Evolutionary conservation across 257 asterid species (phyloP).

Genomic region (Agastache rugosa): DNA sequence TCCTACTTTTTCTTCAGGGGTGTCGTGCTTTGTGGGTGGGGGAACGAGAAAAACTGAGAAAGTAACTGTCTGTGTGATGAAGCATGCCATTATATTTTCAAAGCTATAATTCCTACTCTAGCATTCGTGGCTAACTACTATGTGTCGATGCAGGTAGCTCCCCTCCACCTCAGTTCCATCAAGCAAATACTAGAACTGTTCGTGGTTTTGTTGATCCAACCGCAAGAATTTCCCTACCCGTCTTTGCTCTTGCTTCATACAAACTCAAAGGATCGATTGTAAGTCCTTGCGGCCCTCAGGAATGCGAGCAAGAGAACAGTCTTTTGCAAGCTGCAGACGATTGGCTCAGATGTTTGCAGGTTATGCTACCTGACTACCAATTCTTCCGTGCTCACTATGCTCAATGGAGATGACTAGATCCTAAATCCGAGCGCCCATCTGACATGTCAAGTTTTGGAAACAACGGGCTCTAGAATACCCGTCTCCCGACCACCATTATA

Average conservation of each 20-base stretch:
- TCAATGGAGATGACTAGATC: slow-evolving; percentile 48
- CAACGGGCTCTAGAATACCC: slow-evolving; percentile 29
- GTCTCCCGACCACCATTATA: slow-evolving; percentile 21
- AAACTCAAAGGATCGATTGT: slow-evolving; percentile 67
- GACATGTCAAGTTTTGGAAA: slow-evolving; percentile 35
- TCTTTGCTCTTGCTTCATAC: slow-evolving; percentile 80
- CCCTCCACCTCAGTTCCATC: slow-evolving; percentile 46
- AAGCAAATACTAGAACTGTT: slow-evolving; percentile 45
- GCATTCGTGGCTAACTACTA: slow-evolving; percentile 19
- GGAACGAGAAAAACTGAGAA: neutral
- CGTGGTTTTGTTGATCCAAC: slow-evolving; percentile 46
- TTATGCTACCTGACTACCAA: slow-evolving; percentile 66
- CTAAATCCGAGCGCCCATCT: slow-evolving; percentile 8
- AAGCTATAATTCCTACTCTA: neutral
- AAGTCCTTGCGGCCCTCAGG: slow-evolving; percentile 63
- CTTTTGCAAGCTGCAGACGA: slow-evolving; percentile 64
- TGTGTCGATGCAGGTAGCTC: slow-evolving; percentile 42
- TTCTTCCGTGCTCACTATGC: slow-evolving; percentile 59
- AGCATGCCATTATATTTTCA: slow-evolving; percentile 14
- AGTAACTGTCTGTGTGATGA: neutral
- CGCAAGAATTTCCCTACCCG: slow-evolving; percentile 67
- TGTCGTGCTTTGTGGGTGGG: neutral
- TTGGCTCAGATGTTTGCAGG: slow-evolving; percentile 66
- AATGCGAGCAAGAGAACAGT: slow-evolving; percentile 65
- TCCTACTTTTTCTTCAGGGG: neutral